These are phyloP conservation scores for Cantharellus anzutake DNA, from an alignment of 768 basidiomycete species.

Conservation along the genomic window DNA sequence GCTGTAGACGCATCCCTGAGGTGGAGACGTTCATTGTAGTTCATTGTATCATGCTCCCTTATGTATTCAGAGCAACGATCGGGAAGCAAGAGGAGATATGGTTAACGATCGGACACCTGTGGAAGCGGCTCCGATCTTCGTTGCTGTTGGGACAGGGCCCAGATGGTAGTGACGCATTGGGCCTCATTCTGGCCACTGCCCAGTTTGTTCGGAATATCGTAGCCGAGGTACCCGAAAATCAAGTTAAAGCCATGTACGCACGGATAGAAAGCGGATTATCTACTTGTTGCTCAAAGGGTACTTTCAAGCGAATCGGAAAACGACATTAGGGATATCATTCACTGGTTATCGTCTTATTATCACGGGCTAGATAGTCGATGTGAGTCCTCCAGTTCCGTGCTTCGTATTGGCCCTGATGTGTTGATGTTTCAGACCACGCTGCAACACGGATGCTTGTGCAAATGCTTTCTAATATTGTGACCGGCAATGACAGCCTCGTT, in stretches of 20 bases:
- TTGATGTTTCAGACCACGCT: constrained; percentile 29
- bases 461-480: constrained; percentile 67
- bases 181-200: constrained; percentile 21
- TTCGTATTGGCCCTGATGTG: constrained; percentile 1
- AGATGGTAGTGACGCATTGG: too few species aligned
- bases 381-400: constrained; percentile 16
- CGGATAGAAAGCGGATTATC: constrained; percentile 1
- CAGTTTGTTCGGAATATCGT: constrained; percentile 74
- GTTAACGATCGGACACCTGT: too few species aligned
- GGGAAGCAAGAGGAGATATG: too few species aligned
- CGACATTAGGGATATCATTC: constrained; percentile 43
- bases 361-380: constrained; percentile 42
- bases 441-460: constrained; percentile 54
- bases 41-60: too few species aligned
- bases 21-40: too few species aligned
- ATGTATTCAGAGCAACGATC: too few species aligned
- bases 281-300: background rate
- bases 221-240: constrained; percentile 56
- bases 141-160: too few species aligned
- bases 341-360: constrained; percentile 60
- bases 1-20: too few species aligned
- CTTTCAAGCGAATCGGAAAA: constrained; percentile 45
- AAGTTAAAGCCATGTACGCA: constrained; percentile 51
- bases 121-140: too few species aligned
- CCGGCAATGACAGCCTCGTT: constrained; percentile 42